Conservation (phyloP, 2,329 filamentous ascomycete genomes). For the Chalaropsis thielavioides region DNA sequence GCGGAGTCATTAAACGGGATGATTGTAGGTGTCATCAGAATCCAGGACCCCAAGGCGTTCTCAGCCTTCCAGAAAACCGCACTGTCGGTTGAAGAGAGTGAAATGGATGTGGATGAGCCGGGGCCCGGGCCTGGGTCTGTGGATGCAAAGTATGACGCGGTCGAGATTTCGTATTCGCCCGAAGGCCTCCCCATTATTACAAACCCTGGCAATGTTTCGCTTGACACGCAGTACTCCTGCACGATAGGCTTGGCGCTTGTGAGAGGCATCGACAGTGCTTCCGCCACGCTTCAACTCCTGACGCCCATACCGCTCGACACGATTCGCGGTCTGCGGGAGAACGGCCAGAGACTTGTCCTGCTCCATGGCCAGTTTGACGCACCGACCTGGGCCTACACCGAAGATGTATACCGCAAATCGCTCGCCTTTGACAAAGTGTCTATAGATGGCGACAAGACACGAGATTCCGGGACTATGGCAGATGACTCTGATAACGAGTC, state of each 20-base stretch:
- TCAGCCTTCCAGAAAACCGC: slow-evolving; percentile 20
- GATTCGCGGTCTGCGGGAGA: slow-evolving; percentile 29
- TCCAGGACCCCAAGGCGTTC: slow-evolving; percentile 41
- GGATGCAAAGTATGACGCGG: slow-evolving; percentile 8
- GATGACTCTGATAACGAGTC: slow-evolving; percentile 23
- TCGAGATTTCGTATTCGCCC: slow-evolving; percentile 27
- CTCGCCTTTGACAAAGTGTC: slow-evolving; percentile 14
- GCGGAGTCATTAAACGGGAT: slow-evolving; percentile 54
- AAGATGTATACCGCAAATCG: slow-evolving; percentile 38
- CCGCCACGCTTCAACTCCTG: slow-evolving; percentile 45
- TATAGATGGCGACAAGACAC: slow-evolving; percentile 18
- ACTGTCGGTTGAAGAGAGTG: slow-evolving; percentile 14
- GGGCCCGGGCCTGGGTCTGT: slow-evolving; percentile 3
- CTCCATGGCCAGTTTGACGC: slow-evolving; percentile 54
- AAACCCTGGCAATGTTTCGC: slow-evolving; percentile 36
- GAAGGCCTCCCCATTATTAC: slow-evolving; percentile 50
- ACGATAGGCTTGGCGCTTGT: slow-evolving; percentile 53
- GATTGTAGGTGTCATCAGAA: slow-evolving; percentile 50
- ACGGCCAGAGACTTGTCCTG: slow-evolving; percentile 41
- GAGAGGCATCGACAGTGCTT: slow-evolving; percentile 48
- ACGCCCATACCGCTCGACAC: slow-evolving; percentile 38
- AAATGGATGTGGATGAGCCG: slow-evolving; percentile 18
- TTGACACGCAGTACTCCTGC: slow-evolving; percentile 45
- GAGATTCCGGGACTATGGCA: slow-evolving; percentile 12
- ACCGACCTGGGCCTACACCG: slow-evolving; percentile 55